A percentile compares a stretch with the other conserved stretches of the same genome.
Evolutionary conservation across 1,284 basidiomycete genomes (phyloP).

Genomic region (Trametes versicolor): DNA sequence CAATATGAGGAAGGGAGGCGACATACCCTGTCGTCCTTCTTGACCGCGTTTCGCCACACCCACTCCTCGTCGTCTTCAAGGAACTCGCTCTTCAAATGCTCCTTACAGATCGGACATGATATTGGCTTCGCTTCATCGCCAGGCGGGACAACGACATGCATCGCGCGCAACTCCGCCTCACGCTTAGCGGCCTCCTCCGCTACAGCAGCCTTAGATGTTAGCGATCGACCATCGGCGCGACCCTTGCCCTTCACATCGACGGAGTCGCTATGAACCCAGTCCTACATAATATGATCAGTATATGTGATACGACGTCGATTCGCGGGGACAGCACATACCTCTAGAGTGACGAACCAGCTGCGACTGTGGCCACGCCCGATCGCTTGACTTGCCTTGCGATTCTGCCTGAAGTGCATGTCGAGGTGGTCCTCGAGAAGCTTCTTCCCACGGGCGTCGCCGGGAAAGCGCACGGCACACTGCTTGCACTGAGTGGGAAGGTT

Average conservation of each 20-base stretch:
- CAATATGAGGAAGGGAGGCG: slow-evolving; percentile 5
- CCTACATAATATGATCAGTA: slow-evolving; percentile 54
- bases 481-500: slow-evolving; percentile 88
- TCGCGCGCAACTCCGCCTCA: slow-evolving; percentile 78
- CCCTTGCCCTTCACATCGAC: slow-evolving; percentile 73
- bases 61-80: slow-evolving; percentile 98
- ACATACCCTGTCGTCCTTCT: slow-evolving; percentile 83
- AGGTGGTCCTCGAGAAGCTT: slow-evolving; percentile 89
- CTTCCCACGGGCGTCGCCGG: slow-evolving; percentile 76
- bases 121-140: slow-evolving; percentile 83
- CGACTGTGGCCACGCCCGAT: slow-evolving; percentile 89
- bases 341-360: slow-evolving; percentile 88
- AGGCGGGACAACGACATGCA: slow-evolving; percentile 88
- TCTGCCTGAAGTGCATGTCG: slow-evolving; percentile 98
- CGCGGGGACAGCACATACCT: slow-evolving; percentile 66
- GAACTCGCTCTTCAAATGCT: slow-evolving; percentile 92
- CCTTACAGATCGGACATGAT: slow-evolving; percentile 98
- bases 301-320: background rate
- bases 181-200: slow-evolving; percentile 77
- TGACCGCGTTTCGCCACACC: slow-evolving; percentile 95
- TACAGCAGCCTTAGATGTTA: slow-evolving; percentile 64
- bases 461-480: slow-evolving; percentile 93
- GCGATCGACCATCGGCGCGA: slow-evolving; percentile 59
- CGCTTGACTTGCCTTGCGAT: slow-evolving; percentile 88
- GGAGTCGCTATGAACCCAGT: slow-evolving; percentile 82